phyloP scores from a whole-genome alignment of 306 rosid species.

The Rosa chinensis region DNA sequence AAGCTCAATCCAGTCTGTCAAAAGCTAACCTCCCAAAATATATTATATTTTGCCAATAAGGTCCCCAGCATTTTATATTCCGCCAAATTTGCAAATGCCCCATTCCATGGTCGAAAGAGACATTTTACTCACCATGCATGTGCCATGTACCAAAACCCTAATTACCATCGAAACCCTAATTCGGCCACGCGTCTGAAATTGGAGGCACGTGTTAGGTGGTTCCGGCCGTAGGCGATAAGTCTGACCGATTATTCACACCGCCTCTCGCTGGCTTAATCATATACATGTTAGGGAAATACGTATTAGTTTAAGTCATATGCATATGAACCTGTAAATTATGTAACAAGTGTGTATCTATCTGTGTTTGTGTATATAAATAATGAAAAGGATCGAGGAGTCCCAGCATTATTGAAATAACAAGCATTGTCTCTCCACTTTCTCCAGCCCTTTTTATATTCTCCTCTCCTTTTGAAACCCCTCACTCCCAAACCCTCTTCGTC shows the following conservation, averaged over 20 bases:
- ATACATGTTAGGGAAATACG: background rate
- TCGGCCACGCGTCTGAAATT: background rate
- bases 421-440: slow-evolving; percentile 20
- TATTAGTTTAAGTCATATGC: background rate
- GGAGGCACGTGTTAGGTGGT: background rate
- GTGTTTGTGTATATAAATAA: slow-evolving; percentile 2
- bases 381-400: slow-evolving; percentile 38
- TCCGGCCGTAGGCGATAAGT: slow-evolving; percentile 27
- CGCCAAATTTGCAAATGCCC: background rate
- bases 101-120: slow-evolving; percentile 31
- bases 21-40: background rate
- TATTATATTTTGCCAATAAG: background rate
- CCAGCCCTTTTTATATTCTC: slow-evolving; percentile 35
- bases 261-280: slow-evolving; percentile 14
- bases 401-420: slow-evolving; percentile 32
- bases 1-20: slow-evolving; percentile 32
- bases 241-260: slow-evolving; percentile 41
- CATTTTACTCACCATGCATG: slow-evolving; percentile 28
- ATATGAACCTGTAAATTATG: background rate
- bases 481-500: background rate
- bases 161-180: background rate
- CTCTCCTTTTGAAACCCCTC: slow-evolving; percentile 16
- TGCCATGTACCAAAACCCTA: slow-evolving; percentile 27
- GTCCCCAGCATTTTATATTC: slow-evolving; percentile 11
- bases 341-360: background rate